Evolutionary conservation across 148 eudicot species (phyloP), one percentile per base, ranked within the genome.

Genomic region (Cornus suecica): DNA sequence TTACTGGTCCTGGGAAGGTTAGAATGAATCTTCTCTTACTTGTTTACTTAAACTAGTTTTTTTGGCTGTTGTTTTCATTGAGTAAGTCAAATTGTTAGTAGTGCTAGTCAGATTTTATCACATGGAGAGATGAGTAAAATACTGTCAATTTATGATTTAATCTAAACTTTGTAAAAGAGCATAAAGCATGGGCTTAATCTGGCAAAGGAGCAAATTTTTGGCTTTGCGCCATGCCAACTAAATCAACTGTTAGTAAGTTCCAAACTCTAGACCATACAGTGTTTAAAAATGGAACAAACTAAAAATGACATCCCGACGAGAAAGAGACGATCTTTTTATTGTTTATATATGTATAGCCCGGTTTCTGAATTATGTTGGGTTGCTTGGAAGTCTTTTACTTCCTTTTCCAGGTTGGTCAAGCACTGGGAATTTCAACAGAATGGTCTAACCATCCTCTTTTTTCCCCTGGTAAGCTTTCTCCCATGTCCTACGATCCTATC

Each of bases 1-100:
- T 94, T 63, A 74, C 92, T 61, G 99, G 99, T 25, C 99, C 99
- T 56, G 99, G 99, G 48, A 94, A 94, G 99, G 99, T 94, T 51
- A 77, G 82, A 75, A 26, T 73, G n/a, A 7, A 1, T 68, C 24
- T 15, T 31, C 56, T 23, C 58, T 62, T 41, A 26, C 22, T 63
- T 48, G 9, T 62, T 67, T 58, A 13, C 4, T 48, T 48, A 11
- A 13, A 11, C 1, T 48, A 48, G 54, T 48, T 48, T 48, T 48
- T 48, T 11, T 48, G 54, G 15, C 18, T 48, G 54, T 11, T 48
- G 20, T 48, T 16, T 48, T 48, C 15, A 37, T 37, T 6, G 7
- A 37, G 42, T 5, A 37, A 6, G 42, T 4, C 42, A 37, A 37
- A 37, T 37, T 37, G 42, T 37, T 4, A 48, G 15, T 16, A 48